Conservation (phyloP, 345 rosid genomes). For the Psidium friedrichsthalianum region DNA sequence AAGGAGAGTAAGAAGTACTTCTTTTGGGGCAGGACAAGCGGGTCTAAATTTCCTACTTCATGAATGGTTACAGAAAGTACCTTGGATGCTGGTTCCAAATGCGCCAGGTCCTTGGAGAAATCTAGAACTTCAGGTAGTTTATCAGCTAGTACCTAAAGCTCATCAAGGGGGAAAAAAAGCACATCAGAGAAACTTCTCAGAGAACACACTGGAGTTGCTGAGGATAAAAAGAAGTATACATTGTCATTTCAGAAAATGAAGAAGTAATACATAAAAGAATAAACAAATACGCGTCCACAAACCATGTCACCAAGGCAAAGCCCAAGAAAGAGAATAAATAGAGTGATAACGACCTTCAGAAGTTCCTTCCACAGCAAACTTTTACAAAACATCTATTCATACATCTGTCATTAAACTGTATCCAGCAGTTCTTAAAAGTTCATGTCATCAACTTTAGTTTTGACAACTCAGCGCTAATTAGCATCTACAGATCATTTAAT, state of each 20-base stretch:
- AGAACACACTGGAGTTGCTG: neutral
- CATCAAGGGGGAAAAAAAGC: conserved; percentile 7
- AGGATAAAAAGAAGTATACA: neutral
- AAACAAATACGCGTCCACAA: neutral
- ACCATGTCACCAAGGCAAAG: neutral
- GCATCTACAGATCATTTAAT: neutral
- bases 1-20: neutral
- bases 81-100: conserved; percentile 73
- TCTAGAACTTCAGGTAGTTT: conserved; percentile 79
- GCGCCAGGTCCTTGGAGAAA: conserved; percentile 54
- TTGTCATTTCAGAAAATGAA: neutral
- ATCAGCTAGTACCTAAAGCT: conserved; percentile 69
- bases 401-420: neutral
- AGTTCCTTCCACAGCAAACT: neutral
- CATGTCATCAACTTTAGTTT: neutral
- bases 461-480: neutral
- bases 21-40: neutral
- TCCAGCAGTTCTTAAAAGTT: neutral
- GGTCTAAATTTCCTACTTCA: neutral
- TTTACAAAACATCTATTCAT: neutral
- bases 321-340: neutral
- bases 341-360: neutral
- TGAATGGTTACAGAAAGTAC: conserved; percentile 15
- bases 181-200: neutral
- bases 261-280: neutral